Conservation (phyloP, 2,329 filamentous ascomycete genomes). For the Diaporthe vexans region DNA sequence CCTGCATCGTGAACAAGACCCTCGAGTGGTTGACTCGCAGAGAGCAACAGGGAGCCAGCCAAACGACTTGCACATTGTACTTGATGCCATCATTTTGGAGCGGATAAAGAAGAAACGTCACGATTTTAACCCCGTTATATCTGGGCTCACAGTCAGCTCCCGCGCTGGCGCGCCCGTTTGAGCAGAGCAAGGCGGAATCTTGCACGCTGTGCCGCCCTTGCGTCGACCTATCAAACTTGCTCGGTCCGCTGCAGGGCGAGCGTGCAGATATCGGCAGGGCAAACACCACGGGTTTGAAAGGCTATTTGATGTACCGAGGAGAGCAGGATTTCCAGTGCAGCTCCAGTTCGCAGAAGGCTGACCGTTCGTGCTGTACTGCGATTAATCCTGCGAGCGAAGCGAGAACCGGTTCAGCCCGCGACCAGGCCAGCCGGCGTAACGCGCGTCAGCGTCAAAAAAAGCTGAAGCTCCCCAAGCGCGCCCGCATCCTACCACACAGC, state of each 20-base stretch:
- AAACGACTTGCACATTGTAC: slow-evolving; percentile 1
- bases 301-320: background rate
- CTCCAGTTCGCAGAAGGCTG: background rate
- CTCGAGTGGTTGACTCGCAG: background rate
- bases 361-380: slow-evolving; percentile 5
- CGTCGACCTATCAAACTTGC: slow-evolving; percentile 22
- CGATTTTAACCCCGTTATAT: background rate
- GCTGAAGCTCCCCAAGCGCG: slow-evolving; percentile 36
- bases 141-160: slow-evolving; percentile 7
- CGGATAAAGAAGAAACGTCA: slow-evolving; percentile 8
- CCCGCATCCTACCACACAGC: slow-evolving; percentile 44
- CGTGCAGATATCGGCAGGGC: slow-evolving; percentile 34
- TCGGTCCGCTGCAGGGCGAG: slow-evolving; percentile 38
- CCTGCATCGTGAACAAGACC: slow-evolving; percentile 31
- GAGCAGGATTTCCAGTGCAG: background rate
- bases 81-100: slow-evolving; percentile 12
- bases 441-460: slow-evolving; percentile 58
- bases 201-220: slow-evolving; percentile 28
- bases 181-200: slow-evolving; percentile 17
- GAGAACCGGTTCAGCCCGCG: slow-evolving; percentile 11
- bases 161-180: slow-evolving; percentile 3
- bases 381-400: slow-evolving; percentile 23
- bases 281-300: slow-evolving; percentile 20
- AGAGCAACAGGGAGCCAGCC: background rate
- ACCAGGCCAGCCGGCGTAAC: slow-evolving; percentile 52